A percentile compares a stretch with the other conserved stretches of the same genome.
These are phyloP conservation scores for Aspergillus oerlinghausenensis DNA, from an alignment of 2,329 filamentous ascomycete genomes.

Conservation along the genomic window DNA sequence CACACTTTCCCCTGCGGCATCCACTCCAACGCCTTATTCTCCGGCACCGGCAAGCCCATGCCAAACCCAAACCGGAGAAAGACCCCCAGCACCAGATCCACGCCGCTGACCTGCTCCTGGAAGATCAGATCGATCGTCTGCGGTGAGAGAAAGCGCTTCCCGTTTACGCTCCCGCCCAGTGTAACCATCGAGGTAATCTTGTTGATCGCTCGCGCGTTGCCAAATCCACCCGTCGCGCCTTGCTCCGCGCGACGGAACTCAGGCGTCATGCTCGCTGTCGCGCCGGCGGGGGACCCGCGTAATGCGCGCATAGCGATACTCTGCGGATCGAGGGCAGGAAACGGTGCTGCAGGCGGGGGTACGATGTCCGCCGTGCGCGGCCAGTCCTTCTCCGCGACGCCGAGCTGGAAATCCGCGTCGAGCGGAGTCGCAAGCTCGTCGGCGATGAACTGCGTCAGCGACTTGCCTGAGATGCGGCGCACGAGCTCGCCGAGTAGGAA, in stretches of 20 bases:
- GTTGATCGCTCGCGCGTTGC: constrained; percentile 42
- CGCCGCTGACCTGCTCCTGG: constrained; percentile 40
- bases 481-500: constrained; percentile 44
- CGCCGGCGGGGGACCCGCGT: constrained; percentile 20
- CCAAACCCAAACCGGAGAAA: constrained; percentile 43
- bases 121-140: constrained; percentile 44
- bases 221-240: constrained; percentile 43
- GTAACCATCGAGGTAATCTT: constrained; percentile 40
- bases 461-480: constrained; percentile 37
- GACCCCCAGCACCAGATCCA: constrained; percentile 36
- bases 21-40: constrained; percentile 15
- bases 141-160: constrained; percentile 36
- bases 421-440: constrained; percentile 42
- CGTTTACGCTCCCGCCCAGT: constrained; percentile 28
- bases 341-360: constrained; percentile 21
- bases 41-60: constrained; percentile 32
- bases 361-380: constrained; percentile 36
- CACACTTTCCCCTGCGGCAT: constrained; percentile 30
- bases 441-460: constrained; percentile 41
- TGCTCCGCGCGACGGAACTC: constrained; percentile 40
- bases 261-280: constrained; percentile 19
- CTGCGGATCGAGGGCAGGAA: constrained; percentile 12
- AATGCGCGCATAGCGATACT: constrained; percentile 29
- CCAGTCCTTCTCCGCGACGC: constrained; percentile 40
- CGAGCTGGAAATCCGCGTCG: constrained; percentile 46